Evolutionary conservation across 169 alveolate species (phyloP).

Genomic region (Theileria parva): DNA sequence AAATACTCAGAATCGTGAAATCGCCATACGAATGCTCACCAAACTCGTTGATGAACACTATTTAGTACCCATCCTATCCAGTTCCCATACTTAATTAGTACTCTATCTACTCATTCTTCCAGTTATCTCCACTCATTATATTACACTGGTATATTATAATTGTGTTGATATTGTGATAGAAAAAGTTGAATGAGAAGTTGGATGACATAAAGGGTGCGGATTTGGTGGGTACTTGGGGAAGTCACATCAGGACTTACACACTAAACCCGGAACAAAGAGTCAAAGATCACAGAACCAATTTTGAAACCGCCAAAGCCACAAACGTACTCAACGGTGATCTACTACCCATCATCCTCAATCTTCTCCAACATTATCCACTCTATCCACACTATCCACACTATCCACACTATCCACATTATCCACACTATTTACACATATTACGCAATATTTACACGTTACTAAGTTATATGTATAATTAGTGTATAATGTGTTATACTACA

Average conservation of each 20-base stretch:
- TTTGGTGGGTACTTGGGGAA: slow-evolving; percentile 62
- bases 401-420: too few species aligned
- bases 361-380: slow-evolving; percentile 3
- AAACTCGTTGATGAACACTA: slow-evolving; percentile 66
- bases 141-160: not conserved
- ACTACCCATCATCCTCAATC: slow-evolving; percentile 49
- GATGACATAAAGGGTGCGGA: slow-evolving; percentile 61
- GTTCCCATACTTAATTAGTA: not conserved
- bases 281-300: slow-evolving; percentile 66
- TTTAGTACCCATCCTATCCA: slow-evolving; percentile 18
- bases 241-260: slow-evolving; percentile 65
- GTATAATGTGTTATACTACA: not conserved
- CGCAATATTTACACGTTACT: not conserved
- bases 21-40: slow-evolving; percentile 70
- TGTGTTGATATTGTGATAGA: too few species aligned
- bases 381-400: too few species aligned
- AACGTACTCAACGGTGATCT: slow-evolving; percentile 62
- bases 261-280: slow-evolving; percentile 65
- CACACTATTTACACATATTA: too few species aligned
- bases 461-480: too few species aligned
- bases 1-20: slow-evolving; percentile 69
- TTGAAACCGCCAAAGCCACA: slow-evolving; percentile 41
- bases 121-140: not conserved
- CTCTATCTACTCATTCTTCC: not conserved
- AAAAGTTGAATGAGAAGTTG: slow-evolving; percentile 36